Evolutionary conservation across 2,329 filamentous ascomycete genomes (phyloP).

Genomic region (Nothomitra cinnamomea): DNA sequence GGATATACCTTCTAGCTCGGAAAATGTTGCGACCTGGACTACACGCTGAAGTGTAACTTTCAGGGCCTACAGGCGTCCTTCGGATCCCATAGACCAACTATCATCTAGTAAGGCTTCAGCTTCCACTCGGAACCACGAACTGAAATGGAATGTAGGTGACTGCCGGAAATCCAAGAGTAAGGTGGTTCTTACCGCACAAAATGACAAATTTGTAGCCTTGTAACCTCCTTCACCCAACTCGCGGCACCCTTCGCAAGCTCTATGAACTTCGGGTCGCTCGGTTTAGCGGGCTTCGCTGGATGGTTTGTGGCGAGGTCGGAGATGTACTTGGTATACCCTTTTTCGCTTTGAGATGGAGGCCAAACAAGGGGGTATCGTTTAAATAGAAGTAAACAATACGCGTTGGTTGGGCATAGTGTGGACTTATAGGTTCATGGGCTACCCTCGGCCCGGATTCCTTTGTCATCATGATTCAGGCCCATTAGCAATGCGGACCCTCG

Average conservation of each 20-base stretch:
- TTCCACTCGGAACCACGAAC: background rate
- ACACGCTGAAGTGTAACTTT: background rate
- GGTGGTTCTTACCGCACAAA: background rate
- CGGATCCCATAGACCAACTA: background rate
- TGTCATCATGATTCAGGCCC: no score
- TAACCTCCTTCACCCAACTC: background rate
- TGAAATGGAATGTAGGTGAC: background rate
- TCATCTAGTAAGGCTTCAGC: conserved; percentile 1
- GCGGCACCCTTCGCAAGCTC: background rate
- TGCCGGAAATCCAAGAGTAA: background rate
- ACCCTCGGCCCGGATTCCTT: no score
- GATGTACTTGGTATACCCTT: background rate
- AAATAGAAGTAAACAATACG: no score
- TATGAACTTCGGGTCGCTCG: background rate
- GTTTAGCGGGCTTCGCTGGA: background rate
- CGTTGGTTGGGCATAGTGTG: no score
- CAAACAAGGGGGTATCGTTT: no score
- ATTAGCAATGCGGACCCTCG: no score
- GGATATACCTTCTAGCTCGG: background rate
- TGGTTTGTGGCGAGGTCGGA: background rate
- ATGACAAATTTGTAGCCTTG: background rate
- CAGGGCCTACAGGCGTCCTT: background rate
- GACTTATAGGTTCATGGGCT: no score
- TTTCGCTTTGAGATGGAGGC: background rate
- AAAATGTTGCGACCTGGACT: background rate